Base-by-base conservation (phyloP, 1,284 basidiomycete species). In the Sanghuangporus weigelae region DNA sequence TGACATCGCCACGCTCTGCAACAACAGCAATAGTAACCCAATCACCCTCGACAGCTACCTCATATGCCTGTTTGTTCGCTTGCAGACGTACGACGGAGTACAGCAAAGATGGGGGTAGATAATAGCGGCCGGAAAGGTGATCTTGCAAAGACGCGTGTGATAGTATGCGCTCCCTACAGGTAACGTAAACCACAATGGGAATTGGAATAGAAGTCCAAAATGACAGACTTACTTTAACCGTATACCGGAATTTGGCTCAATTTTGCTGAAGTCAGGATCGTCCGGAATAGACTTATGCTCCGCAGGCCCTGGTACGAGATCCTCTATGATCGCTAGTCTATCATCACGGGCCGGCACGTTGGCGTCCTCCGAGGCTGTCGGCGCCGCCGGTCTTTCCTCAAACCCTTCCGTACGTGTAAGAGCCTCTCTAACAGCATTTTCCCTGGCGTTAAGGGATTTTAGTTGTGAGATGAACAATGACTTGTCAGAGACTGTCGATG, bases 1-100 rank as follows among this genome's bases (percentile, higher is more conserved):
- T 85, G 68, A 94, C 77, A 21, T 85, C 85, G 3, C 91, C 87
- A 39, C 93, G 85, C 75, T 95, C 92, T 3, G 92, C 93, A 23
- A 96, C 84, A 7, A 95, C 93, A 1, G 90, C 93, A 59, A 96
- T 90, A 7, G 92, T 91, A 53, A 96, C 83, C 89, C 91, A 98
- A 74, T 98, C 96, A 1, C 92, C 92, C 5, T 86, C 84, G 3
- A 98, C 87, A 2, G 96, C 96, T 0, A 99, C 83, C 58, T 97
- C 93, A 74, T 95, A 96, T 14, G 88, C 88, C 62, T 89, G 85
- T 68, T 92, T 90, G 69, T 91, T 87, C 0, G 88, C 84, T 7
- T 87, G 81, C 0, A 92, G 83, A 11, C 91, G 86, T 51, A 93
- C 83, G 55, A 89, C 84, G 5, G 93, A 93, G 77, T 99, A 98